Percentiles rank a stretch among this genome's conserved stretches.
These are phyloP conservation scores for Umbelopsis ramanniana DNA, from an alignment of 192 early-diverging fungal genomes.

Conservation along the genomic window DNA sequence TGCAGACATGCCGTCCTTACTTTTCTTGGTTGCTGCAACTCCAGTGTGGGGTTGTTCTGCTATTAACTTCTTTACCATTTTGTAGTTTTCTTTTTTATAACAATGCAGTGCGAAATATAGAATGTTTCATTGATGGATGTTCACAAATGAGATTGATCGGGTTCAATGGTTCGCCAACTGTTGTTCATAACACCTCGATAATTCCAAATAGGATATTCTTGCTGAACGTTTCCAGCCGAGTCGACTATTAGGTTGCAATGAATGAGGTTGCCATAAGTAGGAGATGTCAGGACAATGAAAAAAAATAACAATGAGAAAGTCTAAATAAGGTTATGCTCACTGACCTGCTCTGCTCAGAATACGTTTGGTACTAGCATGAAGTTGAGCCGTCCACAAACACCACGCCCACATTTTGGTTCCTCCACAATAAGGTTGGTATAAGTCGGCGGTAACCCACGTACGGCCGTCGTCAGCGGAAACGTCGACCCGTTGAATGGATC, in stretches of 20 bases:
- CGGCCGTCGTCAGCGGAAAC: conserved; percentile 83
- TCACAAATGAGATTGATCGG: neutral
- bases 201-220: conserved; percentile 76
- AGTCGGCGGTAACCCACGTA: conserved; percentile 78
- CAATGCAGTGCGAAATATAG: too few relatives aligned
- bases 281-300: neutral
- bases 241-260: conserved; percentile 52
- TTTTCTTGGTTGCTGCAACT: neutral
- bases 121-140: neutral
- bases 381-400: conserved; percentile 77
- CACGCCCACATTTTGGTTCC: conserved; percentile 75
- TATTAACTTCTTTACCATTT: neutral
- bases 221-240: conserved; percentile 86
- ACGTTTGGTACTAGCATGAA: conserved; percentile 53
- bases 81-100: neutral
- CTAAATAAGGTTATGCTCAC: too few relatives aligned
- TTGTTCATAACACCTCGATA: conserved; percentile 85
- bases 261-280: too few relatives aligned
- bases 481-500: conserved; percentile 80
- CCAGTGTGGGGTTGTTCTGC: neutral
- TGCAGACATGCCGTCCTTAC: neutral
- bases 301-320: neutral
- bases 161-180: conserved; percentile 51
- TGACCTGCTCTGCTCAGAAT: conserved; percentile 80
- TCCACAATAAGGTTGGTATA: conserved; percentile 53